These are phyloP conservation scores for Coniochaeta sp. DNA, from an alignment of 2,329 filamentous ascomycete species.

Conservation along the genomic window DNA sequence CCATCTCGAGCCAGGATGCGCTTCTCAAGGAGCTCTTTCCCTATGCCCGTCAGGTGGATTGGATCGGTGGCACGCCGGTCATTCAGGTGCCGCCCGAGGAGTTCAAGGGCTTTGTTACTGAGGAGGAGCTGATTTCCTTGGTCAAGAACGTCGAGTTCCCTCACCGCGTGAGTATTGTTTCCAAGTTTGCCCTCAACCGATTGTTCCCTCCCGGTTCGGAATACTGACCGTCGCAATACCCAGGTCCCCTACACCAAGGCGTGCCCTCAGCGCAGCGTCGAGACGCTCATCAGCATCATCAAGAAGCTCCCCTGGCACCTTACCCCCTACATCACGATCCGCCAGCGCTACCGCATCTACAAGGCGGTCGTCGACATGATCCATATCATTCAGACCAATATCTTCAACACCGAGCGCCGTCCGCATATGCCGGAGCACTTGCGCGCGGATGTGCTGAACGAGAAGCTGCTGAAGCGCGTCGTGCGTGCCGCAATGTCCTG, in stretches of 20 bases:
- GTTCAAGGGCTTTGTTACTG: slow-evolving; percentile 54
- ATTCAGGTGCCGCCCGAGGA: slow-evolving; percentile 36
- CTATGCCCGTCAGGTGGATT: slow-evolving; percentile 45
- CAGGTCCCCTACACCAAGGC: slow-evolving; percentile 53
- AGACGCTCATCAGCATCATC: slow-evolving; percentile 57
- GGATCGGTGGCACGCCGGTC: slow-evolving; percentile 39
- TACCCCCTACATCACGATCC: slow-evolving; percentile 48
- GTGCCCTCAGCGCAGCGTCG: slow-evolving; percentile 57
- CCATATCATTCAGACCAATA: slow-evolving; percentile 31
- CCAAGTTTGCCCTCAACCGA: neutral
- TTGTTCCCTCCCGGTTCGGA: slow-evolving; percentile 1
- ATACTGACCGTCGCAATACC: neutral
- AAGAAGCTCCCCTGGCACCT: slow-evolving; percentile 58
- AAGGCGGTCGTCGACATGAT: slow-evolving; percentile 42
- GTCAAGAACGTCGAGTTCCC: slow-evolving; percentile 56
- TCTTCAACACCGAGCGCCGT: slow-evolving; percentile 20
- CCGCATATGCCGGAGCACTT: slow-evolving; percentile 16
- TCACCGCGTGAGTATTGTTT: slow-evolving; percentile 43
- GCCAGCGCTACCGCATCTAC: slow-evolving; percentile 47
- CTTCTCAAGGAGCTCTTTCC: slow-evolving; percentile 60
- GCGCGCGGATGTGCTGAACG: slow-evolving; percentile 46
- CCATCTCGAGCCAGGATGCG: slow-evolving; percentile 45
- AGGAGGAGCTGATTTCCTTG: slow-evolving; percentile 58
- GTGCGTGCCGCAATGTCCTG: slow-evolving; percentile 46
- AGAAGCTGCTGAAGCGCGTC: slow-evolving; percentile 46